Conservation (phyloP, 441 rosid genomes). For the Daphne laureola region DNA sequence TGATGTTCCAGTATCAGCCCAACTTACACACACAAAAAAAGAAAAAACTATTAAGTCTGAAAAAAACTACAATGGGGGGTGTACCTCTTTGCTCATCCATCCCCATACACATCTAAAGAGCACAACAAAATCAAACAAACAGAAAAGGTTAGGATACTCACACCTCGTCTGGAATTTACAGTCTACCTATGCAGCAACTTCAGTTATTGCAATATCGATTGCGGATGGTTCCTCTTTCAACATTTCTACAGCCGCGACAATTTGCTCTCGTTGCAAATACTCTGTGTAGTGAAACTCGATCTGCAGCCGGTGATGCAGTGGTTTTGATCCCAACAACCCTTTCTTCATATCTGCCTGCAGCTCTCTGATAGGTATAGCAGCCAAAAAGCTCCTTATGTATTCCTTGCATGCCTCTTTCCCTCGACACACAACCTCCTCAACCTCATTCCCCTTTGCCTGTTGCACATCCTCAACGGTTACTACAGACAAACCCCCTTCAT, state of each 20-base stretch:
- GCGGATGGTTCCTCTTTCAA: not conserved
- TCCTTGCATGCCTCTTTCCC: slow-evolving; percentile 90
- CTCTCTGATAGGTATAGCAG: slow-evolving; percentile 82
- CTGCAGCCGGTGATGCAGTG: slow-evolving; percentile 75
- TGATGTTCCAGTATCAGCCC: slow-evolving; percentile 5
- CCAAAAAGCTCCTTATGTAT: slow-evolving; percentile 84
- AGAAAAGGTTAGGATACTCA: slow-evolving; percentile 23
- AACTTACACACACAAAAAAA: slow-evolving; percentile 2
- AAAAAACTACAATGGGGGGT: slow-evolving; percentile 11
- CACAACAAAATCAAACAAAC: slow-evolving; percentile 5
- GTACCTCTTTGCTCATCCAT: slow-evolving; percentile 26
- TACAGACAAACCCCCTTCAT: too few relatives aligned
- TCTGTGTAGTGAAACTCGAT: slow-evolving; percentile 75
- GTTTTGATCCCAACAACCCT: slow-evolving; percentile 56
- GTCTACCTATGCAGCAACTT: slow-evolving; percentile 18
- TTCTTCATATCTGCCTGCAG: slow-evolving; percentile 70
- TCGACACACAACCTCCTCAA: slow-evolving; percentile 40
- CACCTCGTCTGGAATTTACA: slow-evolving; percentile 32
- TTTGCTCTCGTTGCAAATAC: slow-evolving; percentile 16
- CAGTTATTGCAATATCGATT: slow-evolving; percentile 5
- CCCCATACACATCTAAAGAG: slow-evolving; percentile 18
- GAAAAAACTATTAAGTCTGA: slow-evolving; percentile 1
- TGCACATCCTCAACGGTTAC: slow-evolving; percentile 14
- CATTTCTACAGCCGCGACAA: slow-evolving; percentile 1
- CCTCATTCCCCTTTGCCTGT: slow-evolving; percentile 27